Conservation (phyloP, 805 yeast species). For the Clavispora phyllophila region DNA sequence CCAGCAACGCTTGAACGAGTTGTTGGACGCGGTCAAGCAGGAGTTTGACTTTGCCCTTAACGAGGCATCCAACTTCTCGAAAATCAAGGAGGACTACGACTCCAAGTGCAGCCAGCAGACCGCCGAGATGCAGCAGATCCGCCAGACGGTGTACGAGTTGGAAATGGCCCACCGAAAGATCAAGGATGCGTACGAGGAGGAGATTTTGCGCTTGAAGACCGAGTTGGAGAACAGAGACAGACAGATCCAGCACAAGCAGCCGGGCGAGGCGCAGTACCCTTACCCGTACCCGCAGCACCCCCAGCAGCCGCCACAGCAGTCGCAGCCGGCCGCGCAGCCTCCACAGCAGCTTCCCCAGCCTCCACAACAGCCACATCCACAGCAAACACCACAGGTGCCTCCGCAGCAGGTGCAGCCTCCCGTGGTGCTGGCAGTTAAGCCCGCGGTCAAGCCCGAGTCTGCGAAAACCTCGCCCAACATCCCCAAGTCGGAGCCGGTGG, state of each 20-base stretch:
- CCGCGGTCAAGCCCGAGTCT: conserved; percentile 5
- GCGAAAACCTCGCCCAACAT: conserved; percentile 11
- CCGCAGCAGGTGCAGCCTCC: conserved; percentile 8
- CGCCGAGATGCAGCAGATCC: conserved; percentile 86
- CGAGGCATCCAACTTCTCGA: conserved; percentile 80
- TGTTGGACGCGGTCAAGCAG: conserved; percentile 85
- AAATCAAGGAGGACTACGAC: conserved; percentile 91
- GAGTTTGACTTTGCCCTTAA: conserved; percentile 82
- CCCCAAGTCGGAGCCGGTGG: conserved; percentile 9
- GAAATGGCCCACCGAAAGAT: conserved; percentile 92
- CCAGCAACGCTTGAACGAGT: conserved; percentile 59
- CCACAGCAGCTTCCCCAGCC: conserved; percentile 30
- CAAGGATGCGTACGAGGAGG: conserved; percentile 95
- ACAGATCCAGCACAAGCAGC: conserved; percentile 35
- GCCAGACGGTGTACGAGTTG: conserved; percentile 89
- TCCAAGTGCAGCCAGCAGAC: conserved; percentile 86
- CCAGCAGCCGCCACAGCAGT: conserved; percentile 20
- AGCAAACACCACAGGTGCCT: conserved; percentile 11
- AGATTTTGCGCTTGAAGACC: conserved; percentile 75
- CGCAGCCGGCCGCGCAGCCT: conserved; percentile 23
- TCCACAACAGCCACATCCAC: conserved; percentile 21
- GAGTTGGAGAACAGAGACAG: conserved; percentile 82
- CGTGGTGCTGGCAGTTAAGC: conserved; percentile 3
- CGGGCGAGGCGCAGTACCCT: conserved; percentile 35
- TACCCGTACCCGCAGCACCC: conserved; percentile 29